phyloP scores from a whole-genome alignment of 768 basidiomycete species.

The Calocybe indica region DNA sequence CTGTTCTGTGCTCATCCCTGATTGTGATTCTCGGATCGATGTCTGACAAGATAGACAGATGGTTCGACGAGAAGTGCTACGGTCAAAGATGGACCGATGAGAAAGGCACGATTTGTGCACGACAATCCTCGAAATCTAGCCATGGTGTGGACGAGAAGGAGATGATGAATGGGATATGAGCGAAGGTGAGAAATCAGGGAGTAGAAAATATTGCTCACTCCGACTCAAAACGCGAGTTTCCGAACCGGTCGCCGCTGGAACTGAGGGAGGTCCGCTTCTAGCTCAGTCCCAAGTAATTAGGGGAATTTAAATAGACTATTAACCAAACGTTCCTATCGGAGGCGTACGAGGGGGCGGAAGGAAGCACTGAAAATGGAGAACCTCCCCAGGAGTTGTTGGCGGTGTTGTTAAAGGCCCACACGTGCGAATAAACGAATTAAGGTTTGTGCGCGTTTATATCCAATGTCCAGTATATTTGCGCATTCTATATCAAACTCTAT shows the following conservation, averaged over 20 bases:
- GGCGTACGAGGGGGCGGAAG: too few relatives aligned
- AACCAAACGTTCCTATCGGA: too few relatives aligned
- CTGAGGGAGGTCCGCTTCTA: background rate
- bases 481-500: too few relatives aligned
- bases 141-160: background rate
- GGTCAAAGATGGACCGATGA: background rate
- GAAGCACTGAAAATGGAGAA: too few relatives aligned
- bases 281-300: too few relatives aligned
- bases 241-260: slow-evolving; percentile 11
- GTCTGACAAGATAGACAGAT: background rate
- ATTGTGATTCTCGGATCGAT: background rate
- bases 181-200: background rate
- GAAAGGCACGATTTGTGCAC: background rate
- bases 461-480: too few relatives aligned
- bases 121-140: background rate
- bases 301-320: too few relatives aligned
- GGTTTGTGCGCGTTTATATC: too few relatives aligned
- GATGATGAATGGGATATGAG: background rate
- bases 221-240: slow-evolving; percentile 7
- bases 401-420: too few relatives aligned
- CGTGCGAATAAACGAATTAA: too few relatives aligned
- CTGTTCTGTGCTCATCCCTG: slow-evolving; percentile 27
- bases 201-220: slow-evolving; percentile 2
- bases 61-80: background rate
- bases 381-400: too few relatives aligned